Base-by-base conservation (phyloP, 352 stramenopile species). In the Globisporangium canariense region DNA sequence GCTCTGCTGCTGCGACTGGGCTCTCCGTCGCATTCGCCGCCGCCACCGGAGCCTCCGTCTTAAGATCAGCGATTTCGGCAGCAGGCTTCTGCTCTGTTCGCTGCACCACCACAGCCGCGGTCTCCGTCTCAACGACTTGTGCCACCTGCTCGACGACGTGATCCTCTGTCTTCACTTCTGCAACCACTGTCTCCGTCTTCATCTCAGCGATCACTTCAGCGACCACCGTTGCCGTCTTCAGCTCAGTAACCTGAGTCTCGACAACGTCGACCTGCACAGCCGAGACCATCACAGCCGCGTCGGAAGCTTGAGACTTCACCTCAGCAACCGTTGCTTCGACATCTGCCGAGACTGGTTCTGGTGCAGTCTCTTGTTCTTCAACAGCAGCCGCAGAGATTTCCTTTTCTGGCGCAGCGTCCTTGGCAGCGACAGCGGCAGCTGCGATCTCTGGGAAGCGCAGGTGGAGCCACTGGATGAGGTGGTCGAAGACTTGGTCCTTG, bases 381-480 rank as follows among this genome's bases (percentile, higher is more conserved):
- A 22, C 49, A 38, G 49, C 25, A 6, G 22, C 11, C 5, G 22
- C 22, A 89, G 64, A 28, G 25, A 28, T n/a, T 9, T 13, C 14
- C 36, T 51, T 53, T 28, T 43, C 30, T 5, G 10, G 6, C 40
- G 11, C 43, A 50, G 50, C 16, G 30, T 13, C 30, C 11, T 28
- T 14, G 28, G 25, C 14, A 8, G 18, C 50, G 50, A 38, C 14
- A 4, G 50, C 28, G 13, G 25, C 2, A 28, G 25, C 25, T 28
- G 50, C 50, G 10, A n/a, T 7, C 28, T 57, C n/a, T 46, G 74
- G 67, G 75, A 85, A 76, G 49, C 72, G 62, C 11, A 59, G 25
- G 25, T 80, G 58, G 16, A 92, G 70, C 83, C 83, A 93, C 36
- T 64, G 51, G 47, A 57, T 62, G 13, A 86, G 52, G 36, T 71